Base-by-base conservation (phyloP, 2,329 filamentous ascomycete species). In the Cercospora berteroae region DNA sequence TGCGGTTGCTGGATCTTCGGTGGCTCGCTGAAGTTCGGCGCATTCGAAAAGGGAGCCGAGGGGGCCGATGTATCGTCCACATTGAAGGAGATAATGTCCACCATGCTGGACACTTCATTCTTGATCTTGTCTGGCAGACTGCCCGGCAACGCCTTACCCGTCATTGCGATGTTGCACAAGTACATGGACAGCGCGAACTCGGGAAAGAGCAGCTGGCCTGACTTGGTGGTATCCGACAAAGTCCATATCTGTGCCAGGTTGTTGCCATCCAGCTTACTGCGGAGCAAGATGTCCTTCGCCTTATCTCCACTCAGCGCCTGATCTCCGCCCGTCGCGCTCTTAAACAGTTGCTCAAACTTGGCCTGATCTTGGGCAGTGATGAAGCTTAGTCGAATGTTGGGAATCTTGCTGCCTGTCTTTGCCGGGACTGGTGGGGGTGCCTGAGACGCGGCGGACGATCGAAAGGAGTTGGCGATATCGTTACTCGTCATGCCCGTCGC, bases 151-250 rank as follows among this genome's bases (percentile, higher is more conserved):
- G 89, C 84, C 80, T 96, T 97, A 67, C 93, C 93, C 0, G 92
- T 95, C 67, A 98, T 84, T 78, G 90, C 95, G 73, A 99, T 78
- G 77, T 98, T 99, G 84, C 95, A 99, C 33, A 99, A 87, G 75
- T 99, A 99, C 95, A 99, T 98, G 69, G 95, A 92, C 66, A 99
- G 84, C 7, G 95, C 95, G 72, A 99, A 99, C 80, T 99, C 95
- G 50, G 95, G 95, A 77, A 99, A 99, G 77, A 97, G 90, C 33
- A 99, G 87, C 79, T 97, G 94, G 56, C 95, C 95, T 13, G 94
- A 95, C 79, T 96, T 94, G 58, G 95, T 99, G 9, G 95, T 97
- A 80, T 99, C 95, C 57, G 93, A 92, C 23, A 99, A 83, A 20
- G 93, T 93, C 94, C 94, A 99, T 74, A 99, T 97, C 73, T 96